Base-by-base conservation (phyloP, 2,329 filamentous ascomycete species). In the Fusarium setosum region DNA sequence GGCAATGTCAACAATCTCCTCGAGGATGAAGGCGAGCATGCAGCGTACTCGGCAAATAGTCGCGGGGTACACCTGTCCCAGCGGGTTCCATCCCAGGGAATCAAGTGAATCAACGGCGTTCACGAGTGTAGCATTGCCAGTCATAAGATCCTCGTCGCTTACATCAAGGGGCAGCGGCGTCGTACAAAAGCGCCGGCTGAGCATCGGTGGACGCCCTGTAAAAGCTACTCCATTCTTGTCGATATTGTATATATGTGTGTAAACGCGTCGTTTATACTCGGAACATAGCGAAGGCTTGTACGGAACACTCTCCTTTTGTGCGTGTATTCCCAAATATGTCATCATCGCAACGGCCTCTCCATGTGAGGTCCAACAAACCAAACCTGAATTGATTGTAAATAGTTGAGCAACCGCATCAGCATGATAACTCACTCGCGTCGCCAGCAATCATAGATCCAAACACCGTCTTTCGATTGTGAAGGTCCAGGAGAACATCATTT, bases 141-240 rank as follows among this genome's bases (percentile, higher is more conserved):
- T 74, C 20, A 78, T 73, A 5, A 82, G 63, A n/a, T 70, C 70
- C 17, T 76, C 72, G 56, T 80, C 78, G 17, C 61, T 68, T 13
- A 82, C 59, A 55, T 82, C 80, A 6, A 81, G 71, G 3, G 80
- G 80, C 12, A 78, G 61, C 1, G 79, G 76, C 6, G 80, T 80
- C 3, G 77, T 77, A 12, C 75, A 66, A 56, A 77, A 82, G 3
- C 45, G 45, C 8, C 50, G 34, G 17, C 21, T 41, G 15, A 64
- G 34, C 1, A 80, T 69, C 0, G 79, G 80, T 4, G 80, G 81
- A 6, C 80, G 68, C 1, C 80, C 81, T 2, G 80, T 81, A 35
- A 83, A 80, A 2, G 78, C 76, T 7, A 78, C 76, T 5, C 78
- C 63, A 1, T 75, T 69, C 64, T 81, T 81, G 50, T 80, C 78